These are phyloP conservation scores for Capsicum baccatum DNA, from an alignment of 257 asterid species.

Conservation along the genomic window DNA sequence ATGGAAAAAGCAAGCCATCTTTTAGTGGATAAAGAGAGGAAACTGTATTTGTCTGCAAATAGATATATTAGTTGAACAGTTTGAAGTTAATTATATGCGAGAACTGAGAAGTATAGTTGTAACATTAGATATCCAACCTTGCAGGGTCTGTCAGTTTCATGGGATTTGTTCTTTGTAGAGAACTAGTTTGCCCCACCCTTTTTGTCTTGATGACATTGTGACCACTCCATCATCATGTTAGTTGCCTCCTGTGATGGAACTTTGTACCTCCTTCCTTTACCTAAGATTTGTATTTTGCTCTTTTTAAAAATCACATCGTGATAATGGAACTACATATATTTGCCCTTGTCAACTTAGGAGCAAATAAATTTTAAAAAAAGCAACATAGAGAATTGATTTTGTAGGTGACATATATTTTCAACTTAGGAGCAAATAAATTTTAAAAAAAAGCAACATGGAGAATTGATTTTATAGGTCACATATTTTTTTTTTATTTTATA, in stretches of 20 bases:
- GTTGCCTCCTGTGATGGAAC: conserved; percentile 50
- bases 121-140: conserved; percentile 33
- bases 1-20: conserved; percentile 31
- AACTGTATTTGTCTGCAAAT: neutral
- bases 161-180: conserved; percentile 32
- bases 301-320: neutral
- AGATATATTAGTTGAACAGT: neutral
- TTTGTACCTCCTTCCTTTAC: conserved; percentile 30
- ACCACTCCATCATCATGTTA: conserved; percentile 48
- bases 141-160: conserved; percentile 41
- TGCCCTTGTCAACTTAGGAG: neutral
- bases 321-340: neutral
- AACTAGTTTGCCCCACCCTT: conserved; percentile 35
- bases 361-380: neutral
- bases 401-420: neutral
- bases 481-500: too few species aligned
- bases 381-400: too few species aligned
- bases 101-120: neutral
- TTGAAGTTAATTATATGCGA: neutral
- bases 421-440: neutral
- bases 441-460: too few species aligned
- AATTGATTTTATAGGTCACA: too few species aligned
- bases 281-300: conserved; percentile 10
- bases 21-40: conserved; percentile 35
- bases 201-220: conserved; percentile 36